Percentiles rank a stretch among this genome's conserved stretches.
phyloP scores from a whole-genome alignment of 345 rosid species.

The Gossypium longicalyx region DNA sequence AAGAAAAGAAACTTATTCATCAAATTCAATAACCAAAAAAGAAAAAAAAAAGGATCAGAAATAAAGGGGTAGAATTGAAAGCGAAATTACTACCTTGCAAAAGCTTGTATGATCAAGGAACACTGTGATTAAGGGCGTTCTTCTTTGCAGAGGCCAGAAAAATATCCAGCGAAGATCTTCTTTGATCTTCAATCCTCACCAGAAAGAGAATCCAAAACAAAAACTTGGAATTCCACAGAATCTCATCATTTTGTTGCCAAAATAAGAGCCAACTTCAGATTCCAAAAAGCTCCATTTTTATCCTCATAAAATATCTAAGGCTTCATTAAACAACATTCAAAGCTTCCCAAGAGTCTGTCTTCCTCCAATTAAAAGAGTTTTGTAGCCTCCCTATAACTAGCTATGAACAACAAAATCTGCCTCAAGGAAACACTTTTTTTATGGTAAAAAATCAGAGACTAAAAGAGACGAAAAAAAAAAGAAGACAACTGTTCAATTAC shows the following conservation, averaged over 20 bases:
- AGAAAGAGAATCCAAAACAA: slow-evolving; percentile 16
- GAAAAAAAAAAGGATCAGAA: not conserved
- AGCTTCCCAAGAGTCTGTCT: not conserved
- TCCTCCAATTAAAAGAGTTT: not conserved
- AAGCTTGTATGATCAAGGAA: slow-evolving; percentile 10
- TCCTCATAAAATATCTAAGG: not conserved
- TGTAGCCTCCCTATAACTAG: slow-evolving; percentile 1
- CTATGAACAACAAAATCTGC: slow-evolving; percentile 7
- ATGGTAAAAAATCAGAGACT: not conserved
- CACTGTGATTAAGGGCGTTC: slow-evolving; percentile 8
- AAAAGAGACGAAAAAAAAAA: not conserved
- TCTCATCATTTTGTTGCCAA: slow-evolving; percentile 20
- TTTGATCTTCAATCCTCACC: slow-evolving; percentile 10
- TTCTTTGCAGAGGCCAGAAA: slow-evolving; percentile 6
- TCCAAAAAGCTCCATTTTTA: slow-evolving; percentile 7
- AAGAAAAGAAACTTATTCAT: slow-evolving; percentile 1
- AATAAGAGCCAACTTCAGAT: not conserved
- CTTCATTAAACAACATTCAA: slow-evolving; percentile 5
- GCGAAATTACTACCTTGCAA: slow-evolving; percentile 27
- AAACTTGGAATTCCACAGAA: slow-evolving; percentile 20
- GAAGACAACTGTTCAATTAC: slow-evolving; percentile 11
- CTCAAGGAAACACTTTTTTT: not conserved
- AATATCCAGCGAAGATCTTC: slow-evolving; percentile 11
- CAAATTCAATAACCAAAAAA: not conserved
- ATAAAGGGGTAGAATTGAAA: slow-evolving; percentile 3